Base-by-base conservation (phyloP, 2,329 filamentous ascomycete genomes). In the Penicillium decumbens region DNA sequence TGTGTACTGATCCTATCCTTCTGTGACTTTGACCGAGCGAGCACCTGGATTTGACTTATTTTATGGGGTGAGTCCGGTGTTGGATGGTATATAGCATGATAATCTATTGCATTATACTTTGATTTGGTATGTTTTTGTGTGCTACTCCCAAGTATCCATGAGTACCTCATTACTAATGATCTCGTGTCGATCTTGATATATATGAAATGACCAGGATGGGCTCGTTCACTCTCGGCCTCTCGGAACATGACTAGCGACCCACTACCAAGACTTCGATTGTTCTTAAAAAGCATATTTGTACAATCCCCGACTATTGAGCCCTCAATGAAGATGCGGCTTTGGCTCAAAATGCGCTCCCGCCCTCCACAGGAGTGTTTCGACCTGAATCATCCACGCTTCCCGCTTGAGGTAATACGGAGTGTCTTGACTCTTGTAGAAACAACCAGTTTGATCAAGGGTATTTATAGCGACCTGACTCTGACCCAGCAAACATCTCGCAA, bases 71-170 rank as follows among this genome's bases (percentile, higher is more conserved):
- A 38, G 30, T 41, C 43, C 30, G 49, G 54, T 55, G 52, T 50
- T 57, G 24, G 28, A 50, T 53, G 53, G 55, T 61, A 61, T 54
- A 61, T 61, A 61, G 48, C 54, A 51, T 28, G 8, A 47, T 41
- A 13, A 37, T 37, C 18, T 20, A 37, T 35, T 35, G 33, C 33
- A 37, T 37, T 23, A 37, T 24, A 33, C 41, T 44, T 24, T 10
- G 15, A 35, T 35, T 8, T 8, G 4, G 2, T 33, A 8, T 7
- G 24, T 28, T 8, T 9, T 28, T 3, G 27, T 27, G 8, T 27
- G 3, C 25, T 7, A 27, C 25, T 18, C 15, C 25, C 6, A 27
- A 9, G 27, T 28, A 28, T 28, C 2, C 7, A 9, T 3, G 27
- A 28, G 8, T 9, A 10, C 27, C 7, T 27, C 6, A 7, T 6